Base-by-base conservation (phyloP, 441 rosid species). In the California macrophylla region DNA sequence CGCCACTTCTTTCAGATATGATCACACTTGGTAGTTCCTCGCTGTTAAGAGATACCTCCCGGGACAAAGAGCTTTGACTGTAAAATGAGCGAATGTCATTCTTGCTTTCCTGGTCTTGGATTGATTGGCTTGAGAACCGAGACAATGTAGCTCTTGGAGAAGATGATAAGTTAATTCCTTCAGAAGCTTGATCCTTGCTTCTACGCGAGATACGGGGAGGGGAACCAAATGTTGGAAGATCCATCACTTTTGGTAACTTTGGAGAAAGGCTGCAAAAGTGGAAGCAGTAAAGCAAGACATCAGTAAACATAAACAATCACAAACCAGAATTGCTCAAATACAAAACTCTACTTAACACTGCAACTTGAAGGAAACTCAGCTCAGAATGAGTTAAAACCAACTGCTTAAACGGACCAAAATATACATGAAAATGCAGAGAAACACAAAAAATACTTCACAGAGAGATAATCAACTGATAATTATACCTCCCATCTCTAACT, bases 151-250 rank as follows among this genome's bases (percentile, higher is more conserved):
- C 77, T 50, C 67, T 66, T 0, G 80, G 77, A 70, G 78, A 74
- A 66, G 47, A 21, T 4, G 67, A 66, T 13, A 34, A 32, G 73
- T 76, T 79, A 32, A 40, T 6, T 40, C 76, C 81, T 69, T 77
- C 75, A 61, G 78, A 66, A 73, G 69, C 67, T 23, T 45, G 67
- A 28, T 87, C 94, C 76, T 76, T 83, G 74, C 69, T 72, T 73
- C 72, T 86, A 38, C 21, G 68, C 15, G 80, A 78, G 72, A 75
- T 73, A 67, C 79, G 71, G 23, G 80, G 25, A 23, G 74, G 36
- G 23, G 92, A 84, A 63, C 83, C 87, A 47, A 87, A 87, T 15
- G 89, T 77, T 5, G 97, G 90, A 68, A 83, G 81, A 38, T 90
- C 96, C 72, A 81, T 78, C 71, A 81, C 85, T 72, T 82, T 83